These are phyloP conservation scores for Rhizopogon sp. DNA, from an alignment of 768 basidiomycete species.

Conservation along the genomic window DNA sequence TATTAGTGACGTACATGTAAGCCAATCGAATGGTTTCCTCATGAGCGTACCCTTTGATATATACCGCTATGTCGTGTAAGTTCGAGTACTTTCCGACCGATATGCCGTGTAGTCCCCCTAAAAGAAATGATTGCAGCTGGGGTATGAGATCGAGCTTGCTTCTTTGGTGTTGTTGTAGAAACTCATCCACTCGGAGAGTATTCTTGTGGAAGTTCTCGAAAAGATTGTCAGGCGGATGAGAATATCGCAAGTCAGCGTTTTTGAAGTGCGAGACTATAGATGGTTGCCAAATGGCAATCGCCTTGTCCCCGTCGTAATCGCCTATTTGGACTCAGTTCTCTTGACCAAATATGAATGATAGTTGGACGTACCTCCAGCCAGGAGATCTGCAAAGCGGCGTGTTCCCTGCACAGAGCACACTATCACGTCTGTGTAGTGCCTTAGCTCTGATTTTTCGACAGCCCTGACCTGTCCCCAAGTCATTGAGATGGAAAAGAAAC, in stretches of 20 bases:
- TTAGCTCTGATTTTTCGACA: constrained; percentile 46
- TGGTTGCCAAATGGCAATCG: constrained; percentile 53
- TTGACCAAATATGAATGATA: background rate
- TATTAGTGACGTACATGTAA: constrained; percentile 38
- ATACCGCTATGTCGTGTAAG: constrained; percentile 53
- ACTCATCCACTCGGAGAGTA: background rate
- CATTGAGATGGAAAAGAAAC: background rate
- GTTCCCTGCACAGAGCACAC: constrained; percentile 47
- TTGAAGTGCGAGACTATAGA: constrained; percentile 48
- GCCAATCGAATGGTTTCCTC: constrained; percentile 47
- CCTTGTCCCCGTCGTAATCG: constrained; percentile 70
- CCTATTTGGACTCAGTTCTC: constrained; percentile 28
- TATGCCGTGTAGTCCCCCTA: constrained; percentile 42
- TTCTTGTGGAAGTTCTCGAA: constrained; percentile 29
- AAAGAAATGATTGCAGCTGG: constrained; percentile 43
- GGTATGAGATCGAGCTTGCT: constrained; percentile 11
- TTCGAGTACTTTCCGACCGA: constrained; percentile 48
- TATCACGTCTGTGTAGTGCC: constrained; percentile 52
- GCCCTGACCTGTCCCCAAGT: constrained; percentile 42
- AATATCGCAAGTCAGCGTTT: constrained; percentile 46
- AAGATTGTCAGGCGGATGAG: constrained; percentile 44
- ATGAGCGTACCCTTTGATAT: constrained; percentile 47
- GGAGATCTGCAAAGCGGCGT: constrained; percentile 50
- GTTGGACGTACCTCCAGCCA: constrained; percentile 50
- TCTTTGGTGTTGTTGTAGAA: background rate